Evolutionary conservation across 2,329 filamentous ascomycete genomes (phyloP).

Genomic region (Fusarium begoniae): DNA sequence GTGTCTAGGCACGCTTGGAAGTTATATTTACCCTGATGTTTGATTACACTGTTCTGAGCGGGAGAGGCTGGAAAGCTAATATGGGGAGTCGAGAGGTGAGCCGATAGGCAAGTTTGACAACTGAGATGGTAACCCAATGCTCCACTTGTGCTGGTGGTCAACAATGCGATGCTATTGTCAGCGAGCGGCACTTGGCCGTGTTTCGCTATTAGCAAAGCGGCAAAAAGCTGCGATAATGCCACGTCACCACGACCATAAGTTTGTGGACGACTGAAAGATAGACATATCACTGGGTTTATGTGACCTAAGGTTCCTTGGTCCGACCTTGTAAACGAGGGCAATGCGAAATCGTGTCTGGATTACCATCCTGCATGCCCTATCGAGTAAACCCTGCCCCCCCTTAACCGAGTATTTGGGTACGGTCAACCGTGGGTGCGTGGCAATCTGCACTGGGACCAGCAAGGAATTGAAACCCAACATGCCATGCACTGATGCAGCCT

Average conservation of each 20-base stretch:
- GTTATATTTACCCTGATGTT: conserved; percentile 1
- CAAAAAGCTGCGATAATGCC: conserved; percentile 25
- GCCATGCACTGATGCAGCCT: conserved; percentile 16
- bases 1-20: conserved; percentile 13
- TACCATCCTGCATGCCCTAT: conserved; percentile 40
- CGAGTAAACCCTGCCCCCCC: conserved; percentile 32
- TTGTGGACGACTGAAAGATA: conserved; percentile 2
- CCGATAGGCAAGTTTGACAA: conserved; percentile 5
- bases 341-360: conserved; percentile 38
- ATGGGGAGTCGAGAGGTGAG: conserved; percentile 2
- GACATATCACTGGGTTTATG: conserved; percentile 9
- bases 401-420: conserved; percentile 42
- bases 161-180: conserved; percentile 18
- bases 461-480: conserved; percentile 28
- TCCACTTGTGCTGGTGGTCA: conserved; percentile 8
- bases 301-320: conserved; percentile 13
- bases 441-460: conserved; percentile 28
- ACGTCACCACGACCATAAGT: conserved; percentile 34
- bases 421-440: conserved; percentile 27
- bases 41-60: not conserved
- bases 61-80: not conserved
- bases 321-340: conserved; percentile 24
- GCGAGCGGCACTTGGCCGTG: conserved; percentile 25
- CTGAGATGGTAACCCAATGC: not conserved
- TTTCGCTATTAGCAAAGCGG: conserved; percentile 28